phyloP scores from a whole-genome alignment of 306 rosid species.

The Inga laurina region DNA sequence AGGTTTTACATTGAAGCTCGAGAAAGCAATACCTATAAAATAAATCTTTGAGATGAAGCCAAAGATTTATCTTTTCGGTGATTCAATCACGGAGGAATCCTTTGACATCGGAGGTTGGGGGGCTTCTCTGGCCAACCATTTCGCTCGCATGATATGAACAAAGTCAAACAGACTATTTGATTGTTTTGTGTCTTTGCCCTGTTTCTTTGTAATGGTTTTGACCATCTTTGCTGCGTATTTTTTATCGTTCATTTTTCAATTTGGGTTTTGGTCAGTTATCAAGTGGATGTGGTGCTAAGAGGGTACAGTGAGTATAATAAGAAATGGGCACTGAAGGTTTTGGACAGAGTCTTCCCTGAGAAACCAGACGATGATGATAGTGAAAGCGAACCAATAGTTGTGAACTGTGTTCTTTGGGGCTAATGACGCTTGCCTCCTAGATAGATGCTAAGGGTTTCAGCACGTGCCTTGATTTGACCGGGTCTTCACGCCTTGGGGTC shows the following conservation, averaged over 20 bases:
- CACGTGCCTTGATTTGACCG: no score
- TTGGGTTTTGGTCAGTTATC: not conserved
- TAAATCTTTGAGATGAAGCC: slow-evolving; percentile 51
- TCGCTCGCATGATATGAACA: slow-evolving; percentile 60
- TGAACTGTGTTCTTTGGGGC: slow-evolving; percentile 92
- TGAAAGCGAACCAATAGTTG: slow-evolving; percentile 47
- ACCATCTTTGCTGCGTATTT: not conserved
- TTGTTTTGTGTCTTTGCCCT: not conserved
- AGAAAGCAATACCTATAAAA: not conserved
- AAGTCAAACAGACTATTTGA: not conserved
- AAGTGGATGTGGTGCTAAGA: slow-evolving; percentile 80
- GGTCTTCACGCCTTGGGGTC: no score
- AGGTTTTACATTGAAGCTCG: not conserved
- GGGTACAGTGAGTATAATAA: slow-evolving; percentile 92
- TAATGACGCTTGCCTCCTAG: slow-evolving; percentile 78
- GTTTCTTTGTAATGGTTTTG: not conserved
- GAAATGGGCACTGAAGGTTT: slow-evolving; percentile 75
- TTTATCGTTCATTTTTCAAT: no score
- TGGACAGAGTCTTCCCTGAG: slow-evolving; percentile 60
- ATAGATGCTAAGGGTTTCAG: slow-evolving; percentile 67
- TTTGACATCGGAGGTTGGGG: slow-evolving; percentile 83
- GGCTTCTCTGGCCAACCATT: slow-evolving; percentile 76
- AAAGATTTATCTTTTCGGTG: slow-evolving; percentile 79
- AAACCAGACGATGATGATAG: slow-evolving; percentile 28
- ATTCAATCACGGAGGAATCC: slow-evolving; percentile 80